phyloP scores from a whole-genome alignment of 2,329 filamentous ascomycete species.

The Alternaria brassicicola region DNA sequence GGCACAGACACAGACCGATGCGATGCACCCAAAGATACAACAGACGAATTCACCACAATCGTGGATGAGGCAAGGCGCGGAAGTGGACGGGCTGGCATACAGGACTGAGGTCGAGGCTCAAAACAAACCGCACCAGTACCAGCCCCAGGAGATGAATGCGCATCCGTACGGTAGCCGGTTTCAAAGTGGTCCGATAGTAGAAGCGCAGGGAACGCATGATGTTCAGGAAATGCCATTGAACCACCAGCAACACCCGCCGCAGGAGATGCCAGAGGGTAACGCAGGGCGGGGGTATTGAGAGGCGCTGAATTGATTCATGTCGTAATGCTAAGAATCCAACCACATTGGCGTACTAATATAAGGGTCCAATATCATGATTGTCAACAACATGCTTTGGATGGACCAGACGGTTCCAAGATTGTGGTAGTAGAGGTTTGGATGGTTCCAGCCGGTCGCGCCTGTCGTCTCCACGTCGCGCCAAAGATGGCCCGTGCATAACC shows the following conservation, averaged over 20 bases:
- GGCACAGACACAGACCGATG: neutral
- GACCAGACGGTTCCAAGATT: conserved; percentile 1
- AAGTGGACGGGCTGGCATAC: conserved; percentile 4
- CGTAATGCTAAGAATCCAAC: neutral
- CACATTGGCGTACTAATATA: neutral
- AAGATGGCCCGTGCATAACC: conserved; percentile 21
- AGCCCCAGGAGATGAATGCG: conserved; percentile 2
- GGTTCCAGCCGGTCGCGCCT: conserved; percentile 4
- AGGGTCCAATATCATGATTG: neutral
- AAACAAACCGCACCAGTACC: neutral
- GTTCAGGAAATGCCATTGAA: conserved; percentile 4
- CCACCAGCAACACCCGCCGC: neutral
- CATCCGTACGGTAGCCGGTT: neutral
- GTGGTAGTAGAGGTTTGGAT: neutral
- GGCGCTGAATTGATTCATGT: neutral
- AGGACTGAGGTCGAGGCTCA: conserved; percentile 4
- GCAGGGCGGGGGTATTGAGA: neutral
- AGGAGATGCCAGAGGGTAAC: neutral
- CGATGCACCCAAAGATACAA: neutral
- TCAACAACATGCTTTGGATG: neutral
- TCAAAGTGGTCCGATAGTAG: neutral
- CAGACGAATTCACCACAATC: neutral
- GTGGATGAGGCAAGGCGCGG: neutral
- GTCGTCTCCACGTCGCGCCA: neutral
- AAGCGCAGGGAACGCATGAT: conserved; percentile 1